Base-by-base conservation (phyloP, 2,329 filamentous ascomycete genomes). In the Curvularia sp. region DNA sequence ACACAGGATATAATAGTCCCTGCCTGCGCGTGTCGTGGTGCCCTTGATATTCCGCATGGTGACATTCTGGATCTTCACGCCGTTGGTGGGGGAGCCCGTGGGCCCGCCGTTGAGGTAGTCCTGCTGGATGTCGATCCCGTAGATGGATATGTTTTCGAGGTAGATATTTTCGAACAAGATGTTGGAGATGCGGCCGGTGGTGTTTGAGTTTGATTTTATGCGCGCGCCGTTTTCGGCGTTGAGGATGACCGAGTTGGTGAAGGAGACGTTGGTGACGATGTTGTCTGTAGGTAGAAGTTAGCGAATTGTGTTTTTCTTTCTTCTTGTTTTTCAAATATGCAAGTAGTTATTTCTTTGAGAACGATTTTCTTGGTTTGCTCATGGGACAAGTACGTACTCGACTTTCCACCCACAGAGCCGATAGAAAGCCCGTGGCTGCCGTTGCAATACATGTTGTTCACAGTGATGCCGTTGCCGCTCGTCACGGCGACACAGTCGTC, bases 401-500 rank as follows among this genome's bases (percentile, higher is more conserved):
- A 63, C 47, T 61, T 68, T 46, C 63, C 61, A 30, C 84, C 84
- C 3, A 87, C 81, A 2, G 81, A 84, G 23, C 84, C 84, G 64
- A 87, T 84, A 38, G 82, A 84, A 2, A 87, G 74, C 41, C 84
- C 84, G 65, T 85, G 83, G 18, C 82, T 81, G 18, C 82, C 81
- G 2, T 77, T 76, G 68, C 82, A 84, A 23, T 77, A 71, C 41
- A 78, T 77, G 49, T 77, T 77, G 15, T 51, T 57, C 30, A 72
- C 65, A 1, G 51, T 50, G 42, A 74, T 68, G 42, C 69, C 63
- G 25, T 77, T 80, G 47, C 84, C 83, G 3, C 81, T 84, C 71
- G 84, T 86, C 56, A 86, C 74, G 7, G 84, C 84, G 1, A 86
- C 71, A 61, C 84, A 86, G 66, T 86, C 84, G 59, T 86, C 84